These are phyloP conservation scores for Colletotrichum noveboracense DNA, from an alignment of 2,329 filamentous ascomycete genomes.

Conservation along the genomic window DNA sequence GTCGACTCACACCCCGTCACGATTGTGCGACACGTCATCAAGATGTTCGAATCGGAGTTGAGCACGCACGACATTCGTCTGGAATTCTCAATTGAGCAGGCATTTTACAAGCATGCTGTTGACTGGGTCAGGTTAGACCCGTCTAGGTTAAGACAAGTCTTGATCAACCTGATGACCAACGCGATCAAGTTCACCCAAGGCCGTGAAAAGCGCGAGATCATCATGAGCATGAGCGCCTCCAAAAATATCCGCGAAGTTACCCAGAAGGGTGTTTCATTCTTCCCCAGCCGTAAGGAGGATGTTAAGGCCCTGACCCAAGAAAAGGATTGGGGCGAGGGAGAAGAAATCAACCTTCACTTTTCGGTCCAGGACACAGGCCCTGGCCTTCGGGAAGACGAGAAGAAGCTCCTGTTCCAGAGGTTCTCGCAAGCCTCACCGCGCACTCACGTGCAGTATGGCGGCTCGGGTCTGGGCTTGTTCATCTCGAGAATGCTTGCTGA, in stretches of 20 bases:
- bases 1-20: slow-evolving; percentile 72
- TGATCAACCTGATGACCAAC: slow-evolving; percentile 78
- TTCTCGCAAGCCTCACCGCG: slow-evolving; percentile 73
- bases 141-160: slow-evolving; percentile 73
- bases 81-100: slow-evolving; percentile 71
- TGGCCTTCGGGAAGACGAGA: slow-evolving; percentile 68
- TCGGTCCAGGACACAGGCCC: slow-evolving; percentile 75
- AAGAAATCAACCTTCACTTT: slow-evolving; percentile 75
- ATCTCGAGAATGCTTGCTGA: slow-evolving; percentile 79
- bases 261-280: slow-evolving; percentile 48
- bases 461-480: slow-evolving; percentile 74
- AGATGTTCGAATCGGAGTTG: slow-evolving; percentile 82
- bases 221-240: slow-evolving; percentile 69
- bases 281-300: slow-evolving; percentile 48
- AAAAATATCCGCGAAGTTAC: slow-evolving; percentile 50
- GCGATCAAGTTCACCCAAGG: slow-evolving; percentile 70
- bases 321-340: slow-evolving; percentile 73
- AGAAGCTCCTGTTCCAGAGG: slow-evolving; percentile 69
- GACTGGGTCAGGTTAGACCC: slow-evolving; percentile 80
- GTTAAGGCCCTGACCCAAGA: slow-evolving; percentile 54
- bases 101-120: slow-evolving; percentile 67
- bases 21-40: slow-evolving; percentile 71
- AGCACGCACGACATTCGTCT: slow-evolving; percentile 74
- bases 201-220: slow-evolving; percentile 63
- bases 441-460: slow-evolving; percentile 76